Percentiles rank a stretch among this genome's conserved stretches.
These are phyloP conservation scores for Psilocybe cyanescens DNA, from an alignment of 768 basidiomycete genomes.

Conservation along the genomic window DNA sequence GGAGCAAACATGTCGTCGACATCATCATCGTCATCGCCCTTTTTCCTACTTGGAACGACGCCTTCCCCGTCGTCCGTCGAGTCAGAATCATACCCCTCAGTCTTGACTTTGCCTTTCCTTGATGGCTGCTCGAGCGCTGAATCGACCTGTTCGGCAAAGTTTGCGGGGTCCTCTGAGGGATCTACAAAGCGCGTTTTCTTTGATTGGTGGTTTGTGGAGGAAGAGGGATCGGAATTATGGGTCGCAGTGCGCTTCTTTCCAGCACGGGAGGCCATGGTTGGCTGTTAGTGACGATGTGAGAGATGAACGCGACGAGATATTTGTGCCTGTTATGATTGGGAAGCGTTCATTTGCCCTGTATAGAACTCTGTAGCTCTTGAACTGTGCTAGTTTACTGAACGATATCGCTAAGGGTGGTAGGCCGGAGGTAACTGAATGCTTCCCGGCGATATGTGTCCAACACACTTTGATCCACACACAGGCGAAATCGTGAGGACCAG, in stretches of 20 bases:
- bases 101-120: slow-evolving; percentile 77
- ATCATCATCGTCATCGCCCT: slow-evolving; percentile 58
- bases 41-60: slow-evolving; percentile 83
- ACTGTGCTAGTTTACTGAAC: too few species aligned
- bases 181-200: slow-evolving; percentile 85
- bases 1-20: slow-evolving; percentile 86
- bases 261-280: slow-evolving; percentile 33
- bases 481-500: background rate
- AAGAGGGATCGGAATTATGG: slow-evolving; percentile 31
- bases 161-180: slow-evolving; percentile 72
- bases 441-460: too few species aligned
- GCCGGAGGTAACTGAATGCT: too few species aligned
- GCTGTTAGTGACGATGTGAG: background rate
- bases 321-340: background rate
- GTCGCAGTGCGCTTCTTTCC: slow-evolving; percentile 41
- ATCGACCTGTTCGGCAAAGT: slow-evolving; percentile 82
- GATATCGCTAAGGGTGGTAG: background rate
- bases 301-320: background rate
- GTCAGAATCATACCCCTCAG: slow-evolving; percentile 91
- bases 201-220: slow-evolving; percentile 32
- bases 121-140: slow-evolving; percentile 70
- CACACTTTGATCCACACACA: too few species aligned
- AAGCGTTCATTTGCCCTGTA: background rate
- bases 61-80: slow-evolving; percentile 94
- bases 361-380: background rate